Base-by-base conservation (phyloP, 257 asterid species). In the Solanum lignicaule region DNA sequence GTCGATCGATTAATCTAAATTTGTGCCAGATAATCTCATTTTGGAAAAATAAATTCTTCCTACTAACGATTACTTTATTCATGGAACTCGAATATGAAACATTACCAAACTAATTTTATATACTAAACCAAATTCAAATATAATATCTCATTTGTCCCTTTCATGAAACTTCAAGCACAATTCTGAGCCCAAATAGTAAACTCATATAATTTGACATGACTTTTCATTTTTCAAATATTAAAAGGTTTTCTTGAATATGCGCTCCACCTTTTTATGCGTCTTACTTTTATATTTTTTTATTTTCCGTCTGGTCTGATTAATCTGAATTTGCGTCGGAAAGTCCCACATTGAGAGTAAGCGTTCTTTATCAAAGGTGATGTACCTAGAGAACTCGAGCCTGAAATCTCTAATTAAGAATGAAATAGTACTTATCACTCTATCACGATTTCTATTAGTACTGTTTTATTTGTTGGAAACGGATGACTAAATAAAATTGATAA, bases 231-330 rank as follows among this genome's bases (percentile, higher is more conserved):
- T 13, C 60, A n/a, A 69, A 78, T 78, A 78, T 78, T 78, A 78
- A 25, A 78, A 5, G 21, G 62, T 11, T 78, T 41, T 39, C n/a
- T 41, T 39, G 4, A 16, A 7, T 58, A 25, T 41, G 35, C 36
- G 41, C 36, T 78, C 84, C 3, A 41, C 55, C 21, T 39, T 38
- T 39, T 39, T 13, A 7, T n/a, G 4, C 15, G 2, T 78, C 62
- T 52, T 52, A 18, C 23, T 18, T 16, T 48, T 16, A 0, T 18
- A 0, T 18, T 48, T 48, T 5, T 18, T 18, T 16, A 16, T 52
- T 16, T 48, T 0, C 0, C 2, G 4, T 52, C 0, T 0, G 18
- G 0, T 4, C 5, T 0, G 9, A 18, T 13, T 48, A 48, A 48
- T 14, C 0, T 48, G 1, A 14, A 48, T 48, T 48, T 0, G 21